Evolutionary conservation across 805 yeast species (phyloP).

Genomic region (Metschnikowia reukaufii): DNA sequence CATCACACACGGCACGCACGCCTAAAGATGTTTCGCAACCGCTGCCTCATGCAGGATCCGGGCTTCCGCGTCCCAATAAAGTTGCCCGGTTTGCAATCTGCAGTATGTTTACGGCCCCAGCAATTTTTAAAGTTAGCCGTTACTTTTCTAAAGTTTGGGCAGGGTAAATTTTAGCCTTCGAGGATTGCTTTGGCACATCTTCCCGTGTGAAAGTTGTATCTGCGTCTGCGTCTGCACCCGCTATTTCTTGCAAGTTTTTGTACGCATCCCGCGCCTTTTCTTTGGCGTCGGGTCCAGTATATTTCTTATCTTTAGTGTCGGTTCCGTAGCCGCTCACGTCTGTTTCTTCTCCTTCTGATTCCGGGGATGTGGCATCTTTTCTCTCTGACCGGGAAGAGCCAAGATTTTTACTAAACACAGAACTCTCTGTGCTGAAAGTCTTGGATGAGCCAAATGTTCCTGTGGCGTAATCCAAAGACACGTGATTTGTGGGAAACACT

Average conservation of each 20-base stretch:
- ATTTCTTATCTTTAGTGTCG: not conserved
- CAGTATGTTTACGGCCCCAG: too few species aligned
- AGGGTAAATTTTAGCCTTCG: not conserved
- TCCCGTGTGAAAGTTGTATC: not conserved
- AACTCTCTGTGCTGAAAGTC: slow-evolving; percentile 10
- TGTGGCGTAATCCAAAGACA: slow-evolving; percentile 10
- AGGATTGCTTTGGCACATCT: not conserved
- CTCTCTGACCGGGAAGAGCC: slow-evolving; percentile 1
- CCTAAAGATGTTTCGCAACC: slow-evolving; percentile 6
- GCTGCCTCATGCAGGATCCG: not conserved
- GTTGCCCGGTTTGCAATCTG: not conserved
- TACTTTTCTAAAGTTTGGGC: not conserved
- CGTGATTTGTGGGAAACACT: slow-evolving; percentile 7
- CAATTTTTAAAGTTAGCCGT: not conserved
- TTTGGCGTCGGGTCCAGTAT: not conserved
- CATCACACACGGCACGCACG: not conserved
- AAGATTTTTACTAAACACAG: slow-evolving; percentile 10
- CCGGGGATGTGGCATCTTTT: slow-evolving; percentile 1
- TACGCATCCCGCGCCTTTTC: not conserved
- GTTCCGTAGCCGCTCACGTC: slow-evolving; percentile 1
- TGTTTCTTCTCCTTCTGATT: slow-evolving; percentile 1
- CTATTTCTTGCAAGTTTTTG: not conserved
- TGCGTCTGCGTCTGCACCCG: not conserved
- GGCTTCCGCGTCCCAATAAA: not conserved
- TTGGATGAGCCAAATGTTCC: slow-evolving; percentile 11